Conservation (phyloP, 495 filamentous ascomycete genomes). For the Neurospora sp. region DNA sequence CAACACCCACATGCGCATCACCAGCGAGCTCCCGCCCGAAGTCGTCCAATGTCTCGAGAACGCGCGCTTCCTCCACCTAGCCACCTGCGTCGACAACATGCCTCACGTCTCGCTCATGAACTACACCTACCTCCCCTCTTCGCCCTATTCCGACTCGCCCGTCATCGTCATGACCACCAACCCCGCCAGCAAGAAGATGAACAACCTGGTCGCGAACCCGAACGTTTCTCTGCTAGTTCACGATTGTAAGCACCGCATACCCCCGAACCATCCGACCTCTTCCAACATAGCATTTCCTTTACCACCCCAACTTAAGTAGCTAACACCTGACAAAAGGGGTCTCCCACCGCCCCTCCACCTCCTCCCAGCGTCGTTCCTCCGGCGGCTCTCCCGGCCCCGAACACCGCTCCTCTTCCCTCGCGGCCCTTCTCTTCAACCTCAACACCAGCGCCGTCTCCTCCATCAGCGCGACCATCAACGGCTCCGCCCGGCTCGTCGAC, state of each 20-base stretch:
- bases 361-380: slow-evolving; percentile 47
- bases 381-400: slow-evolving; percentile 55
- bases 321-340: slow-evolving; percentile 42
- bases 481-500: slow-evolving; percentile 61
- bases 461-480: slow-evolving; percentile 90
- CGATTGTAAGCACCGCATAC: slow-evolving; percentile 52
- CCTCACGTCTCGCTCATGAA: slow-evolving; percentile 98
- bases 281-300: neutral
- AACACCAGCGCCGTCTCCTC: slow-evolving; percentile 81
- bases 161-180: slow-evolving; percentile 93
- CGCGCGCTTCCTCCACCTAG: slow-evolving; percentile 92
- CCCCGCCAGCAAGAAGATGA: slow-evolving; percentile 76
- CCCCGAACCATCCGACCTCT: neutral
- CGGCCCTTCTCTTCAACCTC: slow-evolving; percentile 72
- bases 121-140: slow-evolving; percentile 89
- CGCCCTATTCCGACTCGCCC: slow-evolving; percentile 57
- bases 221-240: slow-evolving; percentile 92
- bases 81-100: slow-evolving; percentile 70
- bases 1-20: slow-evolving; percentile 57
- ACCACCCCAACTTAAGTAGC: neutral
- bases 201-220: slow-evolving; percentile 78
- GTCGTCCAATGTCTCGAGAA: slow-evolving; percentile 88
- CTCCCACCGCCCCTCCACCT: slow-evolving; percentile 79
- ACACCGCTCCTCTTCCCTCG: slow-evolving; percentile 53
- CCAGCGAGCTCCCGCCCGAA: slow-evolving; percentile 62